Base-by-base conservation (phyloP, 441 rosid species). In the Raphanus hybrid region DNA sequence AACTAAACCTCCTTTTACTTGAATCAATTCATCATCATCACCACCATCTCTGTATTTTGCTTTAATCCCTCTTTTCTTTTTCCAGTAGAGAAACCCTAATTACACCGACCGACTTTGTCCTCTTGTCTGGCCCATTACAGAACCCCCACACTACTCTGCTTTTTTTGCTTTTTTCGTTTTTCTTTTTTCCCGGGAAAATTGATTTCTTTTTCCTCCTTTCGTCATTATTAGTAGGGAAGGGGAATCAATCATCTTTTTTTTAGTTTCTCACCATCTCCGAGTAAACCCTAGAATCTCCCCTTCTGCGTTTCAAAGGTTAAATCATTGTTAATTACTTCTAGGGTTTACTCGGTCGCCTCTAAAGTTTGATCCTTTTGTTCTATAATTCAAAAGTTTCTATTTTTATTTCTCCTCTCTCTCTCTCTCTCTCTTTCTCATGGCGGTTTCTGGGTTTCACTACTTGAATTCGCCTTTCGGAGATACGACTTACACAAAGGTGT, bases 381-480 rank as follows among this genome's bases (percentile, higher is more conserved):
- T n/a, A 54, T 39, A 39, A 50, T 64, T 64, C 59, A 5, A 74
- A 79, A 79, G 57, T 74, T 74, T 64, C 75, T 16, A 55, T 74
- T 74, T 79, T 74, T 58, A 70, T 20, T 20, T 3, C 15, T 8
- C n/a, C 8, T 29, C 68, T 54, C 43, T 39, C 11, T 39, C 23
- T 69, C 8, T 64, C 71, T 69, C 52, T 39, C 23, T 69, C 8
- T 64, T 70, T 69, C 52, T 73, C 63, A 94, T 92, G 97, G 97
- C 94, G 80, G 90, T 84, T 78, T 86, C 92, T 55, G 89, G 88
- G 63, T 89, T 86, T 75, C 91, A 89, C 34, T 89, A 83, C 83
- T 61, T 87, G 86, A 89, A 87, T 82, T 94, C 95, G 35, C 90
- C 98, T 66, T 94, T 92, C 58, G 98, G 98, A 39, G 97, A 94